Evolutionary conservation across 1,139 yeast genomes (phyloP).

Genomic region (Saccharomyces hybrid): DNA sequence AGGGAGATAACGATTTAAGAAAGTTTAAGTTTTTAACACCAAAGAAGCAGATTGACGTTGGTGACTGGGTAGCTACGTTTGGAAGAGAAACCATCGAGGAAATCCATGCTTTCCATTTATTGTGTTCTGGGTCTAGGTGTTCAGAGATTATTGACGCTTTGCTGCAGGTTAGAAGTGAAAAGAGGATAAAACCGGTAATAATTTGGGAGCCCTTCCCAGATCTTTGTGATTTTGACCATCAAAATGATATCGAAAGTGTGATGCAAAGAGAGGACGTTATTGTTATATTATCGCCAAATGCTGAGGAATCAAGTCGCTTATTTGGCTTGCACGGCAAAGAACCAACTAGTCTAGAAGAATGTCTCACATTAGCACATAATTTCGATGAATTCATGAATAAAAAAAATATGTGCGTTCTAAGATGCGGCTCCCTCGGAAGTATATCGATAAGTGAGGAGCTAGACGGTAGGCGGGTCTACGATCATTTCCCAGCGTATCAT

Average conservation of each 20-base stretch:
- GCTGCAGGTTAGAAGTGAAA: slow-evolving; percentile 10
- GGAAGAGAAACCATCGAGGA: slow-evolving; percentile 37
- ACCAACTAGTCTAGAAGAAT: slow-evolving; percentile 35
- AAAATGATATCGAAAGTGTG: slow-evolving; percentile 36
- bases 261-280: slow-evolving; percentile 40
- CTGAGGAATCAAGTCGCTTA: slow-evolving; percentile 67
- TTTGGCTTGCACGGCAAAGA: slow-evolving; percentile 38
- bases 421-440: slow-evolving; percentile 72
- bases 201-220: slow-evolving; percentile 90
- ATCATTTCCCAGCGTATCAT: slow-evolving; percentile 65
- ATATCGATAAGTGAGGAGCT: slow-evolving; percentile 30
- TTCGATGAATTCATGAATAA: slow-evolving; percentile 39
- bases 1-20: slow-evolving; percentile 43
- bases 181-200: slow-evolving; percentile 37
- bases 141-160: slow-evolving; percentile 39
- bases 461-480: slow-evolving; percentile 32
- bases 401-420: slow-evolving; percentile 37
- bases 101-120: slow-evolving; percentile 46
- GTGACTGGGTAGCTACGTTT: slow-evolving; percentile 41
- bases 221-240: slow-evolving; percentile 49
- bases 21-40: slow-evolving; percentile 50
- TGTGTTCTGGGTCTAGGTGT: slow-evolving; percentile 66
- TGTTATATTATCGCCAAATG: slow-evolving; percentile 67
- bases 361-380: slow-evolving; percentile 39
- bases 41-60: slow-evolving; percentile 54